These are phyloP conservation scores for Suhomyces chickasaworum DNA, from an alignment of 1,139 yeast species.

Conservation along the genomic window DNA sequence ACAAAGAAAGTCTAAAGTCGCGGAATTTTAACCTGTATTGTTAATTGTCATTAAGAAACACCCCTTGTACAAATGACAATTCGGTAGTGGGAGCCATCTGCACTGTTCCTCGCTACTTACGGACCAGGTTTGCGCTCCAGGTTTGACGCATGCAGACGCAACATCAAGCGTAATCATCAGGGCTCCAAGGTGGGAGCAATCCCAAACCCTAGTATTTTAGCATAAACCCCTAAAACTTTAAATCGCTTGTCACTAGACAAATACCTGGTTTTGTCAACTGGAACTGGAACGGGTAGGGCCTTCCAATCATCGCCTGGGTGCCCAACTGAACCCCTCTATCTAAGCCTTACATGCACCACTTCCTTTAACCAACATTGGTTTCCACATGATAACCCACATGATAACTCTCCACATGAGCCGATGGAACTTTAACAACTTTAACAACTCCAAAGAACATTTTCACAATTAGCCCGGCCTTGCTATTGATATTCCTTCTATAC, in stretches of 20 bases:
- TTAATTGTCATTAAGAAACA: not conserved
- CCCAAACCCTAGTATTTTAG: not conserved
- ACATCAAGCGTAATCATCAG: not conserved
- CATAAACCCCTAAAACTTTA: not conserved
- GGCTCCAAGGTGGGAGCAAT: not conserved
- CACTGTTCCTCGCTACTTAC: not conserved
- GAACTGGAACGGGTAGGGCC: not conserved
- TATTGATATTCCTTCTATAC: no score
- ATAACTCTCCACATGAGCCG: no score
- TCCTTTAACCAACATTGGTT: no score
- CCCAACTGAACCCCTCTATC: not conserved
- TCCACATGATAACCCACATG: no score
- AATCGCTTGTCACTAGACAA: not conserved
- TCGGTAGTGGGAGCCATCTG: not conserved
- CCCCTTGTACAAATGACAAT: not conserved
- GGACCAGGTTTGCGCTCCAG: no score
- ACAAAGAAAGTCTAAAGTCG: no score
- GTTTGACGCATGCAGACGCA: not conserved
- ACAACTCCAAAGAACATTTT: no score
- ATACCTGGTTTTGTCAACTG: not conserved
- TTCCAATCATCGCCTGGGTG: not conserved
- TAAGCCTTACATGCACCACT: not conserved
- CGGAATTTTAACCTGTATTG: no score
- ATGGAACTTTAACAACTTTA: no score
- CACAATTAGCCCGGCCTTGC: no score